phyloP scores from a whole-genome alignment of 2,329 filamentous ascomycete genomes.

The Dactylellina parvicollis region DNA sequence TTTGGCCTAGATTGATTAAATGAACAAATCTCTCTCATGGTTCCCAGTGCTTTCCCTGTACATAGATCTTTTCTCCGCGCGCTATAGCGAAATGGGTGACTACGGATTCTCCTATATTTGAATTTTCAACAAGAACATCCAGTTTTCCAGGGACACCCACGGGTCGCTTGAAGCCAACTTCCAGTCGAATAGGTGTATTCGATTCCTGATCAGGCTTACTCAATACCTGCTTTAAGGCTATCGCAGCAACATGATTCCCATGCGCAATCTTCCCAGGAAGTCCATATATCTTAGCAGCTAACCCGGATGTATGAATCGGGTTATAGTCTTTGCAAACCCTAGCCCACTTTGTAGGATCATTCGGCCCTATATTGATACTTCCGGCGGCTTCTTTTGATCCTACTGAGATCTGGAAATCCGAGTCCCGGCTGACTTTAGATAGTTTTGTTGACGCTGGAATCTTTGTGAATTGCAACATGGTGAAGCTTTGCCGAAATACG shows the following conservation, averaged over 20 bases:
- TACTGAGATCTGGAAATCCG: slow-evolving; percentile 21
- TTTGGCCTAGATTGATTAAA: no score
- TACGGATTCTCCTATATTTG: neutral
- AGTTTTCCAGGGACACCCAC: slow-evolving; percentile 19
- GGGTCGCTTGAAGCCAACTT: slow-evolving; percentile 37
- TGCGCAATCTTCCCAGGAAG: slow-evolving; percentile 44
- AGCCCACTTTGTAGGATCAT: slow-evolving; percentile 31
- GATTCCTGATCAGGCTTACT: neutral
- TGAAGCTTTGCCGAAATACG: slow-evolving; percentile 33
- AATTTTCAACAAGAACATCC: slow-evolving; percentile 6
- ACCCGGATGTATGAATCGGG: slow-evolving; percentile 34
- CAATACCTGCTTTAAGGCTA: slow-evolving; percentile 16
- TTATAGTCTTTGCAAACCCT: slow-evolving; percentile 50
- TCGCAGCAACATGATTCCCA: slow-evolving; percentile 41
- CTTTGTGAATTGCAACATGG: slow-evolving; percentile 31
- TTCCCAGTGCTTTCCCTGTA: slow-evolving; percentile 28
- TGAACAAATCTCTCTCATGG: no score
- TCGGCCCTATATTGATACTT: neutral
- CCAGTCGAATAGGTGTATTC: neutral
- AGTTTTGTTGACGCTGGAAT: slow-evolving; percentile 18
- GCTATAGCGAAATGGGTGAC: slow-evolving; percentile 34
- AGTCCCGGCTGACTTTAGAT: slow-evolving; percentile 2
- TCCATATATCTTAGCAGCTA: slow-evolving; percentile 35
- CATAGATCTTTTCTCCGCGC: slow-evolving; percentile 23
- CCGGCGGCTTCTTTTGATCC: neutral